phyloP scores from a whole-genome alignment of 306 rosid species.

The Hylodesmum podocarpum region DNA sequence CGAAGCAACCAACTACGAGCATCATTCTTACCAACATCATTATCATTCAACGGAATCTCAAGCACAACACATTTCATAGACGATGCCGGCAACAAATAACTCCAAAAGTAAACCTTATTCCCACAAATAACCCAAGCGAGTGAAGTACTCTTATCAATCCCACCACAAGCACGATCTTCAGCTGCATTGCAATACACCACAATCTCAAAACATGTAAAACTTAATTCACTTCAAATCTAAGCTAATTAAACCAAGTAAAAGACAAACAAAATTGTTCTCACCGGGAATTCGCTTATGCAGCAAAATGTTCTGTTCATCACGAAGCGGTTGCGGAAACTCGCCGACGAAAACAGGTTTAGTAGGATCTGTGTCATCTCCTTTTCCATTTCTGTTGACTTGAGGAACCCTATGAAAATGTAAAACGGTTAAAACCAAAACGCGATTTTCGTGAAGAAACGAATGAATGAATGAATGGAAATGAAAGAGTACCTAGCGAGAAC shows the following conservation, averaged over 20 bases:
- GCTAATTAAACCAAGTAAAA: not conserved
- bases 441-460: not conserved
- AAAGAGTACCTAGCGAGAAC: constrained; percentile 72
- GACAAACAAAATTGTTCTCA: constrained; percentile 30
- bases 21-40: constrained; percentile 42
- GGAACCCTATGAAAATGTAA: constrained; percentile 51
- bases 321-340: constrained; percentile 79
- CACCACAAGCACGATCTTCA: constrained; percentile 59
- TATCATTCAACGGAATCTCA: constrained; percentile 60
- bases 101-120: constrained; percentile 75
- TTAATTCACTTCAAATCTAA: not conserved
- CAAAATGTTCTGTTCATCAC: constrained; percentile 64
- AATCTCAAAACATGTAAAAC: not conserved
- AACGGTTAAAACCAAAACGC: not conserved
- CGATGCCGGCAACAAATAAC: constrained; percentile 60
- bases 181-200: constrained; percentile 44
- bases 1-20: constrained; percentile 68
- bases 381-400: constrained; percentile 54
- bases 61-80: constrained; percentile 64
- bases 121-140: constrained; percentile 86
- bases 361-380: constrained; percentile 50
- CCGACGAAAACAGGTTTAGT: constrained; percentile 82
- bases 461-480: not conserved
- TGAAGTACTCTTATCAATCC: constrained; percentile 72
- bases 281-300: constrained; percentile 61